Percentiles rank a stretch among this genome's conserved stretches.
These are phyloP conservation scores for Nothophaeocryptopus gaeumannii DNA, from an alignment of 2,329 filamentous ascomycete species.

Conservation along the genomic window DNA sequence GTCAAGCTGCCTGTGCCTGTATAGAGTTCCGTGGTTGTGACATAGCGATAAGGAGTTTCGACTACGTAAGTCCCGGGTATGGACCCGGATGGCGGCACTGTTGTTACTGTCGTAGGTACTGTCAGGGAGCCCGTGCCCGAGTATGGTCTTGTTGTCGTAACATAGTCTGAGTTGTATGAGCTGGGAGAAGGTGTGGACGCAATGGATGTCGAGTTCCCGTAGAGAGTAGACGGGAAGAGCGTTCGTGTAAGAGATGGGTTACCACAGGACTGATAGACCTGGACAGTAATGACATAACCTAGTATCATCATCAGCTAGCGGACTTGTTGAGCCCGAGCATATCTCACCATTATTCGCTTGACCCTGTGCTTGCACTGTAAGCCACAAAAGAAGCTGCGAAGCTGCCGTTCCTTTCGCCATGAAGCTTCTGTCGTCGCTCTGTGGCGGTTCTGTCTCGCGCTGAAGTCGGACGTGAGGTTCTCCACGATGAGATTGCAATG, in stretches of 20 bases:
- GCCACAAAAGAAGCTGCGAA: too few species aligned
- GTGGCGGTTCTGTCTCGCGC: too few species aligned
- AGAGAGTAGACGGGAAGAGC: slow-evolving; percentile 1
- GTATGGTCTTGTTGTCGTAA: slow-evolving; percentile 2
- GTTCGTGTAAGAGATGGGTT: slow-evolving; percentile 5
- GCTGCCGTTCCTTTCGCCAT: too few species aligned
- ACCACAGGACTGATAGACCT: slow-evolving; percentile 5
- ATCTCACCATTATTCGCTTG: too few species aligned
- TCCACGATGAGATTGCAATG: too few species aligned
- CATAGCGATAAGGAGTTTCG: not conserved
- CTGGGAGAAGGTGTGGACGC: not conserved
- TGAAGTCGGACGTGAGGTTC: too few species aligned
- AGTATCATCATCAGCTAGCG: too few species aligned
- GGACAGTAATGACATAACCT: slow-evolving; percentile 2
- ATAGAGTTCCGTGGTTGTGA: not conserved
- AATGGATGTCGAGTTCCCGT: not conserved
- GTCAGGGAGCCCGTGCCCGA: slow-evolving; percentile 3
- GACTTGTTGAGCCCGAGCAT: too few species aligned
- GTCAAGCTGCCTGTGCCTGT: not conserved
- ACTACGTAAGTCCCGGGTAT: slow-evolving; percentile 1
- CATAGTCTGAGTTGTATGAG: not conserved
- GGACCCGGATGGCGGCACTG: not conserved
- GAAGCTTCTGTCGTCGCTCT: too few species aligned
- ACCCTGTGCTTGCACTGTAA: too few species aligned
- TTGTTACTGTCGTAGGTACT: not conserved